phyloP scores from a whole-genome alignment of 2,329 filamentous ascomycete genomes.

The Colletotrichum sp. region DNA sequence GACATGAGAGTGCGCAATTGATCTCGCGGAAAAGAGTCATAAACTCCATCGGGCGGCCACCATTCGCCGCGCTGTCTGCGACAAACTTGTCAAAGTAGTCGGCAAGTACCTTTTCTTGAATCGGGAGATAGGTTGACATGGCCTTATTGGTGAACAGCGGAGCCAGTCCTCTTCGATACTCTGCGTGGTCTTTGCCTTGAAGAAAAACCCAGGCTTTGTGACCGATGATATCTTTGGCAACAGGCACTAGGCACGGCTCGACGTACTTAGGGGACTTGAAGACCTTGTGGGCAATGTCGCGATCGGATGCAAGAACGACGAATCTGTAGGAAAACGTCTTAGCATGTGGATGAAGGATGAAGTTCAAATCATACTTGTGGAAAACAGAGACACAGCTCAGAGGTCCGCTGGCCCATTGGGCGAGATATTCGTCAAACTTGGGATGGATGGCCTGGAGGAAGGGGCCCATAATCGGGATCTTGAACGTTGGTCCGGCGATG shows the following conservation, averaged over 20 bases:
- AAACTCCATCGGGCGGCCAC: constrained; percentile 66
- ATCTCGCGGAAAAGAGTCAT: constrained; percentile 78
- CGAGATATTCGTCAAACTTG: constrained; percentile 74
- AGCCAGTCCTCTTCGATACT: constrained; percentile 78
- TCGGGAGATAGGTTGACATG: constrained; percentile 72
- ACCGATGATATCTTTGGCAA: constrained; percentile 75
- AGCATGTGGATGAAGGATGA: neutral
- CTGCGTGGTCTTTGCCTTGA: constrained; percentile 76
- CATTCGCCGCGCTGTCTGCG: constrained; percentile 55
- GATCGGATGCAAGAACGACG: constrained; percentile 78
- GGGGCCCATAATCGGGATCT: constrained; percentile 74
- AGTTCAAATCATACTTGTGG: constrained; percentile 66
- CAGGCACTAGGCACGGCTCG: constrained; percentile 79
- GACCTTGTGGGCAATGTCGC: constrained; percentile 80
- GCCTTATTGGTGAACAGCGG: constrained; percentile 77
- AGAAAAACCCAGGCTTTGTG: constrained; percentile 81
- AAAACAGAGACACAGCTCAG: constrained; percentile 85
- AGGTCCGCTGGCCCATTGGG: constrained; percentile 79
- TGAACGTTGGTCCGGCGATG: constrained; percentile 67
- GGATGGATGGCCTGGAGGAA: constrained; percentile 79
- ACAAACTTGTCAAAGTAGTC: constrained; percentile 75
- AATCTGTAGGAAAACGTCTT: constrained; percentile 54
- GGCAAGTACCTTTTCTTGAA: constrained; percentile 74
- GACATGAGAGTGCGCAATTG: constrained; percentile 78
- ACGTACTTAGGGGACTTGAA: constrained; percentile 79